Conservation (phyloP, 2,329 filamentous ascomycete species). For the Elsinoe perseae region DNA sequence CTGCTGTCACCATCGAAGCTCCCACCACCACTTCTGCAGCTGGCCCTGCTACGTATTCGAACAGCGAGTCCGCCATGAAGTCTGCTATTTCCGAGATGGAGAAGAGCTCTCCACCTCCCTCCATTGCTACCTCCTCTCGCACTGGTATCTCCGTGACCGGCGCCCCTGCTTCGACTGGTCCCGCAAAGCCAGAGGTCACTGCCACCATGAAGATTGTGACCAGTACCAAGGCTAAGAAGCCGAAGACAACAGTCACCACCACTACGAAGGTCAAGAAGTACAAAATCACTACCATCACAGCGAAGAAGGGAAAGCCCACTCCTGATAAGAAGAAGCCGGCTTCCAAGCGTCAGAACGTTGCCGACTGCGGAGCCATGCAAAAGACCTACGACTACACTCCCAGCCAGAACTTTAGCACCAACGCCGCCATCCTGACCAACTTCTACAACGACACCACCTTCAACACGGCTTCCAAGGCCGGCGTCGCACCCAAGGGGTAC, state of each 20-base stretch:
- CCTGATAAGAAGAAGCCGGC: background rate
- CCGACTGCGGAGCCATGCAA: background rate
- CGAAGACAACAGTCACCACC: background rate
- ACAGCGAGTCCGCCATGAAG: background rate
- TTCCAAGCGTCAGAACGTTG: background rate
- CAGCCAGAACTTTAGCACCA: background rate
- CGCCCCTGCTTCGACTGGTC: no score
- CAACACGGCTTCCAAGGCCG: constrained; percentile 17
- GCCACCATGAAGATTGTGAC: no score
- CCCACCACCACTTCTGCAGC: background rate
- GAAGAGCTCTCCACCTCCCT: background rate
- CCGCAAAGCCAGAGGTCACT: background rate
- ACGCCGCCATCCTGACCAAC: background rate
- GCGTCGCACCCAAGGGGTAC: constrained; percentile 19
- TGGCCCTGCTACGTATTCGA: background rate
- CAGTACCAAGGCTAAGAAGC: no score
- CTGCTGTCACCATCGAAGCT: constrained; percentile 1
- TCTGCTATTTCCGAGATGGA: background rate
- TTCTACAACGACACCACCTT: constrained; percentile 18
- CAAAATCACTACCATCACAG: background rate
- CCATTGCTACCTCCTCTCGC: background rate
- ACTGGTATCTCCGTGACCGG: no score
- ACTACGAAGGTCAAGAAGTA: background rate
- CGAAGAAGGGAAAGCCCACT: background rate
- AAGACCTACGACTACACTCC: background rate